Conservation (phyloP, 2,329 filamentous ascomycete species). For the Fusarium falciforme region DNA sequence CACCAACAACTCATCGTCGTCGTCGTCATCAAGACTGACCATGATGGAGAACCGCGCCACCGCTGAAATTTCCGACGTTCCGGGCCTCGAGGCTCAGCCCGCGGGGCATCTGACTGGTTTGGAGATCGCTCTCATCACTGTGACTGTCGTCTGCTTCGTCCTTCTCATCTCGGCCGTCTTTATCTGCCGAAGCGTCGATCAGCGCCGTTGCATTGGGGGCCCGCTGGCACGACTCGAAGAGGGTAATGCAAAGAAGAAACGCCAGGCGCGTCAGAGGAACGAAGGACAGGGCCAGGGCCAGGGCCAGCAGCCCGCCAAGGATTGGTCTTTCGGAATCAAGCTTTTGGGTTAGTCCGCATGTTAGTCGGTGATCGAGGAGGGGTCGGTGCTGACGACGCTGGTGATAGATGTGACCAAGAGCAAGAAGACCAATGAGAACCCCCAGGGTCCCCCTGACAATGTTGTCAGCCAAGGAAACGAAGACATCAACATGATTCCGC, state of each 20-base stretch:
- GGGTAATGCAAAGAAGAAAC: slow-evolving; percentile 8
- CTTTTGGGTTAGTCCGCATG: slow-evolving; percentile 12
- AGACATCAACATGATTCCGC: background rate
- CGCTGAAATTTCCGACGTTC: background rate
- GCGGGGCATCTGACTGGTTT: slow-evolving; percentile 32
- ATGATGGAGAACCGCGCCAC: background rate
- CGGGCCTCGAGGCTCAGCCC: background rate
- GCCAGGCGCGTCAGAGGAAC: background rate
- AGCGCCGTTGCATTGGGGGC: slow-evolving; percentile 14
- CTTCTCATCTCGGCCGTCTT: slow-evolving; percentile 39
- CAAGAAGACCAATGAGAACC: background rate
- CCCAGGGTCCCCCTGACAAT: background rate
- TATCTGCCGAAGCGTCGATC: slow-evolving; percentile 30
- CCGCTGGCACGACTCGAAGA: slow-evolving; percentile 22
- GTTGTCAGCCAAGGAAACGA: background rate
- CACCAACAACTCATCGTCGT: background rate
- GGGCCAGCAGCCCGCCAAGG: background rate
- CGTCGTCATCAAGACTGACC: background rate
- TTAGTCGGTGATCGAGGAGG: background rate
- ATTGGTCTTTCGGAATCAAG: background rate
- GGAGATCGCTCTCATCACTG: slow-evolving; percentile 46
- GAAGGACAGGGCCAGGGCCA: background rate
- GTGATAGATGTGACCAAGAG: background rate
- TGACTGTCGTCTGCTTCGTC: slow-evolving; percentile 37
- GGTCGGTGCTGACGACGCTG: slow-evolving; percentile 1